Conservation (phyloP, 169 alveolate species). For the Plasmodium adleri region DNA sequence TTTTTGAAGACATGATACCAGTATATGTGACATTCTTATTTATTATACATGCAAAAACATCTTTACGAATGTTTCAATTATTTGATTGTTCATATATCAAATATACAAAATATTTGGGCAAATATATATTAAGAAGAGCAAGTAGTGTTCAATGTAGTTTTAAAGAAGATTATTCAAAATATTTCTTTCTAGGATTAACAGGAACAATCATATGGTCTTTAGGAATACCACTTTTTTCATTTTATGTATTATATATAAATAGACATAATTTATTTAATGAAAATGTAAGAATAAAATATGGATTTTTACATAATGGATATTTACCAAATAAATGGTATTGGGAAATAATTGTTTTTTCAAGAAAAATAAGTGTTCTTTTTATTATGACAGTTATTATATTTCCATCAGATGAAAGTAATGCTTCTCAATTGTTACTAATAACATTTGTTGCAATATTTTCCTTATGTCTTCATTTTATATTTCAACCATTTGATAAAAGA, state of each 20-base stretch:
- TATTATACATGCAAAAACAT: slow-evolving; percentile 86
- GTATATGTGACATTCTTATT: slow-evolving; percentile 89
- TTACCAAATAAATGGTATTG: slow-evolving; percentile 88
- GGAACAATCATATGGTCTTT: slow-evolving; percentile 88
- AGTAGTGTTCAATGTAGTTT: slow-evolving; percentile 86
- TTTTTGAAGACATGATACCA: slow-evolving; percentile 91
- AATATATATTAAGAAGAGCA: slow-evolving; percentile 86
- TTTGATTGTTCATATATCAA: slow-evolving; percentile 86
- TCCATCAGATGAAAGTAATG: slow-evolving; percentile 81
- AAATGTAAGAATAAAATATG: slow-evolving; percentile 86
- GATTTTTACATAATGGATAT: slow-evolving; percentile 90
- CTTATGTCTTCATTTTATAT: slow-evolving; percentile 82
- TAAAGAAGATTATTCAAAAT: slow-evolving; percentile 79
- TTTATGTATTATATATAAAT: slow-evolving; percentile 82
- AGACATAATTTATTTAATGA: slow-evolving; percentile 84
- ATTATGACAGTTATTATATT: slow-evolving; percentile 84
- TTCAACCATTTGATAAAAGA: slow-evolving; percentile 89
- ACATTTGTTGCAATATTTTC: slow-evolving; percentile 84
- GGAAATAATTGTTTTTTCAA: slow-evolving; percentile 88
- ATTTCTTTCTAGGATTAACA: slow-evolving; percentile 83
- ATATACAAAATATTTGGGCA: slow-evolving; percentile 72
- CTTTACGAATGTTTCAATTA: slow-evolving; percentile 86
- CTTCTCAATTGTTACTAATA: slow-evolving; percentile 85
- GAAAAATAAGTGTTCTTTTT: slow-evolving; percentile 85
- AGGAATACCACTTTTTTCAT: slow-evolving; percentile 89